Base-by-base conservation (phyloP, 495 filamentous ascomycete species). In the Achaetomiella virescens region DNA sequence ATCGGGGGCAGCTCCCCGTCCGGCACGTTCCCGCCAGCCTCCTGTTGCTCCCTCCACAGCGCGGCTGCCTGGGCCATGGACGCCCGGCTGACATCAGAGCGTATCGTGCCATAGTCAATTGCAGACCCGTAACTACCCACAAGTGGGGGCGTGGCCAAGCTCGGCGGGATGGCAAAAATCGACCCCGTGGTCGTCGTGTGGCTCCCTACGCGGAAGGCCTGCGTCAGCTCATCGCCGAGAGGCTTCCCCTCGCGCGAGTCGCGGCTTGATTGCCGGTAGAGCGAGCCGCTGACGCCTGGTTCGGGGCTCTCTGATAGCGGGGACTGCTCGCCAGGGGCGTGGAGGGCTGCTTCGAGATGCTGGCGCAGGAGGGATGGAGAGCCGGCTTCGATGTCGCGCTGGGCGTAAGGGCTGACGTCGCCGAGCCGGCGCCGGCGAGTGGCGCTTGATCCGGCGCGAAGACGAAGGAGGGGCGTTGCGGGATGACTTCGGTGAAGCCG, bases 401-500 rank as follows among this genome's bases (percentile, higher is more conserved):
- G 65, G 25, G 59, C 53, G 49, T 73, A 70, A 48, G 70, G 61
- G 17, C 72, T 57, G 35, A 57, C 52, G 20, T 67, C 67, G 8
- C 69, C 65, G 69, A 60, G 12, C 2, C 17, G 11, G 25, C 60
- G 65, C 6, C 66, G 1, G 25, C 10, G 1, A 40, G 36, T 9
- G 29, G 70, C 22, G 71, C 72, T 54, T 75, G 71, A 41, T 78
- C 76, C 2, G 75, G 65, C 40, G 77, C 73, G 42, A 83, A 77
- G 29, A 87, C 72, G 61, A 95, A 89, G 21, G 88, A 84, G 17
- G 84, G 81, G 3, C 83, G 82, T 21, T 84, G 82, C 6, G 89
- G 87, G 15, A 90, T 79, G 47, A 95, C 86, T 66, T 97, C 92
- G 24, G 80, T 78, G 75, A 97, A 98, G 33, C 80, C 84, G 4